These are phyloP conservation scores for Dothiorella sarmentorum DNA, from an alignment of 2,329 filamentous ascomycete genomes.

Conservation along the genomic window DNA sequence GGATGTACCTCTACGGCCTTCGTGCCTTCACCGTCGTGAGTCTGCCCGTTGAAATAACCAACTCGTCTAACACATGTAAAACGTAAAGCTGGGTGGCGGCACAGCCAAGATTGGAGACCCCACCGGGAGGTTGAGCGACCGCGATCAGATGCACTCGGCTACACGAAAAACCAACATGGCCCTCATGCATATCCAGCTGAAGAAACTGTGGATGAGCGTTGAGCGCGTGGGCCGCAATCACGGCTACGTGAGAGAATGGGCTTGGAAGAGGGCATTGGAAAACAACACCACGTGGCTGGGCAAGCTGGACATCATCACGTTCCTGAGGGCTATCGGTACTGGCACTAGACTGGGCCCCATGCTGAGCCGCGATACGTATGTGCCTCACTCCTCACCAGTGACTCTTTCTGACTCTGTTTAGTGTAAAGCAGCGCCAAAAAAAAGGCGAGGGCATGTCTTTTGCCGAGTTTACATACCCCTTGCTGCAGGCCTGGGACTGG, in stretches of 20 bases:
- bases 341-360: constrained; percentile 78
- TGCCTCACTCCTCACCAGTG: constrained; percentile 25
- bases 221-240: constrained; percentile 62
- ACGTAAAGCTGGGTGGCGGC: constrained; percentile 61
- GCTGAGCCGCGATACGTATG: constrained; percentile 82
- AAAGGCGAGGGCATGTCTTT: constrained; percentile 90
- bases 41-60: too few species aligned
- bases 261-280: constrained; percentile 63
- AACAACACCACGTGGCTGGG: constrained; percentile 88
- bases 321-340: constrained; percentile 70
- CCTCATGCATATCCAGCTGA: constrained; percentile 67
- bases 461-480: constrained; percentile 86
- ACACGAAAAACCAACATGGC: constrained; percentile 62
- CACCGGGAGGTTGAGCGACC: constrained; percentile 62
- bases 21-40: constrained; percentile 57
- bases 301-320: constrained; percentile 66
- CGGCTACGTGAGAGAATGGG: constrained; percentile 60
- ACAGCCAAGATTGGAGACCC: constrained; percentile 79
- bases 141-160: constrained; percentile 52
- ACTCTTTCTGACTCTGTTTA: constrained; percentile 32
- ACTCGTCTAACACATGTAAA: too few species aligned
- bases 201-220: constrained; percentile 71
- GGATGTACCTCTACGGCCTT: constrained; percentile 76
- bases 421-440: constrained; percentile 78
- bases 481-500: constrained; percentile 96